Conservation (phyloP, 257 asterid species). For the Fraxinus anomala region DNA sequence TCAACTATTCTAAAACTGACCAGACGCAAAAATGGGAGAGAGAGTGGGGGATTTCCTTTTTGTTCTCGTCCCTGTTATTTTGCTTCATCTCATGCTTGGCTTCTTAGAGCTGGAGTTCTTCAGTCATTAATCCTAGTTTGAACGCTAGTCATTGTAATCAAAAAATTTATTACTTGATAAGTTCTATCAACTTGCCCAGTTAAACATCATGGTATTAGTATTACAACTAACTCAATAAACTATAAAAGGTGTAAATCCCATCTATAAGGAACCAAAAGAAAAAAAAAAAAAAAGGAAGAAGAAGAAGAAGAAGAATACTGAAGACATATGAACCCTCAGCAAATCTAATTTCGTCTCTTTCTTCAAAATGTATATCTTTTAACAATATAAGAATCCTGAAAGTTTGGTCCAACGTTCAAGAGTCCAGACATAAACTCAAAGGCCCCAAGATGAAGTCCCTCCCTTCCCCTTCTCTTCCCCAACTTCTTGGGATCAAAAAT, state of each 20-base stretch:
- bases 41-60: constrained; percentile 2
- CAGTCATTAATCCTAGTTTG: not conserved
- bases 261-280: too few species aligned
- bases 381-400: not conserved
- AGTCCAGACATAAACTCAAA: not conserved
- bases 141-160: not conserved
- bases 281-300: too few species aligned
- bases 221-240: constrained; percentile 5
- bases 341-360: not conserved
- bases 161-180: not conserved
- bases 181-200: not conserved
- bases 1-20: not conserved
- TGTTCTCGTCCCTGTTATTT: constrained; percentile 6
- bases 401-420: not conserved
- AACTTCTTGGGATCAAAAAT: not conserved
- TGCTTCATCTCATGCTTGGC: not conserved
- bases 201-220: not conserved
- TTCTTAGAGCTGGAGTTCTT: not conserved
- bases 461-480: not conserved
- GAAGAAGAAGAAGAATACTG: too few species aligned
- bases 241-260: not conserved
- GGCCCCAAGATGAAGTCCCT: not conserved
- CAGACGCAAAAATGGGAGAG: not conserved
- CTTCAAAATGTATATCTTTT: not conserved
- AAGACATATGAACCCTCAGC: not conserved